These are phyloP conservation scores for Alternaria incomplexa DNA, from an alignment of 2,329 filamentous ascomycete species.

Conservation along the genomic window DNA sequence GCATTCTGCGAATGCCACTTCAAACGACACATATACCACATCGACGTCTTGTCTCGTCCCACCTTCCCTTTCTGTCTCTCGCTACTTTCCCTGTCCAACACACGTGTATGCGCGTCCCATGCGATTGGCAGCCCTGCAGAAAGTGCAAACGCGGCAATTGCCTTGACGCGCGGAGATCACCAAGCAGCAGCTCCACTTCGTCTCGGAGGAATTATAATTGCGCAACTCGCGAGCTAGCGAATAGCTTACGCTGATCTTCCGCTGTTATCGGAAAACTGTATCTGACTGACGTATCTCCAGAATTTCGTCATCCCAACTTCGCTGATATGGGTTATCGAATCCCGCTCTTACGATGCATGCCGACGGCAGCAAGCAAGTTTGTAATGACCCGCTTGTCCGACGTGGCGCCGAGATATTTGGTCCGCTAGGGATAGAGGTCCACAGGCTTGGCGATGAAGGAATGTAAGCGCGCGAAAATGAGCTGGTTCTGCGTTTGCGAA, in stretches of 20 bases:
- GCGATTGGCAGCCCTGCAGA: conserved; percentile 8
- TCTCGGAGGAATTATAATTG: conserved; percentile 1
- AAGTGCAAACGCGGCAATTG: background rate
- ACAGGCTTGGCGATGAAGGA: background rate
- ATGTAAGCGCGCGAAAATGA: background rate
- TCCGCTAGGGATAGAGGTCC: background rate
- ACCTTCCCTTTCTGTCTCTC: background rate
- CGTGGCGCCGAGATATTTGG: conserved; percentile 8
- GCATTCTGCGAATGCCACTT: background rate
- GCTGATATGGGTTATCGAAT: background rate
- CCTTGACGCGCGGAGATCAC: background rate
- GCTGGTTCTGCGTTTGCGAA: background rate
- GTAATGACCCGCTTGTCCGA: conserved; percentile 4
- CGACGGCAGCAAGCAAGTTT: background rate
- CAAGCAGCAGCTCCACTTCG: background rate
- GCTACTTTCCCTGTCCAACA: background rate
- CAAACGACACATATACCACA: background rate
- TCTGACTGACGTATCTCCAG: conserved; percentile 6
- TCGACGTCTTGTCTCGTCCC: background rate
- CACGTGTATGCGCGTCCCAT: background rate
- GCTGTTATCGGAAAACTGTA: background rate
- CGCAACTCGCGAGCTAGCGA: conserved; percentile 4
- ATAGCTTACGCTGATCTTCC: conserved; percentile 8
- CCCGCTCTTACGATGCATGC: background rate
- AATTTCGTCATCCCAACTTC: background rate